A percentile compares a stretch with the other conserved stretches of the same genome.
Evolutionary conservation across 2,329 filamentous ascomycete genomes (phyloP).

Genomic region (Chrysoporthe puriensis): DNA sequence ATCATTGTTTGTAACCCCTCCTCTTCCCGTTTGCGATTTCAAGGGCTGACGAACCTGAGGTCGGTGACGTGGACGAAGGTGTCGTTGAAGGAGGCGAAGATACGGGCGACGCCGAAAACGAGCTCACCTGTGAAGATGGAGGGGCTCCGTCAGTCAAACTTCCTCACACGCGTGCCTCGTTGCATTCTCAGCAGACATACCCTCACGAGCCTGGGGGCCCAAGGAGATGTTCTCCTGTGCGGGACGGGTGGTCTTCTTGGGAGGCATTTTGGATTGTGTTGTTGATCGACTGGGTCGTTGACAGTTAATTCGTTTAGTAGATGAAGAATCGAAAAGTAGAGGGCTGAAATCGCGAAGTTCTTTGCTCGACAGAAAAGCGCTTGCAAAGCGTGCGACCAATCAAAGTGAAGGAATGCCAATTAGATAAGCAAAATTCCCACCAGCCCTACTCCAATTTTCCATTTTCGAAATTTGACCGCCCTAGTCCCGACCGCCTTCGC

Average conservation of each 20-base stretch:
- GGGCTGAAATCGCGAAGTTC: constrained; percentile 17
- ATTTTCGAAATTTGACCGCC: constrained; percentile 23
- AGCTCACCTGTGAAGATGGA: constrained; percentile 71
- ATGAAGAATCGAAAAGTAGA: constrained; percentile 18
- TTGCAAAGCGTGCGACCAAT: constrained; percentile 20
- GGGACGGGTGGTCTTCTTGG: constrained; percentile 78
- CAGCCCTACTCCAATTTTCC: constrained; percentile 25
- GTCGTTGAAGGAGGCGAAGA: constrained; percentile 95
- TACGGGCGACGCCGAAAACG: constrained; percentile 96
- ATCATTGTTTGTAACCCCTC: constrained; percentile 4
- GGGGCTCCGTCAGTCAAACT: constrained; percentile 30
- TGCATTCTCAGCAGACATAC: constrained; percentile 53
- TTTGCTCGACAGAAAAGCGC: constrained; percentile 12
- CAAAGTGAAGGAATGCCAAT: neutral
- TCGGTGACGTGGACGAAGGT: constrained; percentile 99
- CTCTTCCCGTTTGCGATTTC: constrained; percentile 28
- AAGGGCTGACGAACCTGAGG: constrained; percentile 72
- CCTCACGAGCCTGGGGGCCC: constrained; percentile 95
- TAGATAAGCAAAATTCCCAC: constrained; percentile 20
- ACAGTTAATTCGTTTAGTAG: constrained; percentile 28
- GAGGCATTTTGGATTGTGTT: constrained; percentile 73
- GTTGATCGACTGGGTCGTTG: constrained; percentile 32
- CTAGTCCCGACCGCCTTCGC: neutral
- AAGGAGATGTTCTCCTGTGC: constrained; percentile 98
- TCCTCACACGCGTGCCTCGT: neutral